Conservation (phyloP, 2,329 filamentous ascomycete genomes). For the Fusarium ramigenum region DNA sequence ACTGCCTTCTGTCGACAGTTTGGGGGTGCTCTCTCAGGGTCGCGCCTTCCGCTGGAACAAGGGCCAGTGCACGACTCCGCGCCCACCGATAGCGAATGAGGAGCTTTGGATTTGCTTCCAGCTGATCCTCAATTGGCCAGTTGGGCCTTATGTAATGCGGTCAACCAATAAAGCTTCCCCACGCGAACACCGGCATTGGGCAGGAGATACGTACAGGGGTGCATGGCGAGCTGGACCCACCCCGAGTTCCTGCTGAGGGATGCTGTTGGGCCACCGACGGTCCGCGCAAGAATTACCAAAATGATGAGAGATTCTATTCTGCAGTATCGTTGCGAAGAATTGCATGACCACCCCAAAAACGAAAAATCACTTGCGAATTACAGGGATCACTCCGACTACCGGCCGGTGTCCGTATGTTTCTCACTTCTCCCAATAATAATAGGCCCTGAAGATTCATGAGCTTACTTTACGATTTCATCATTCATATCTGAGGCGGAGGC, state of each 20-base stretch:
- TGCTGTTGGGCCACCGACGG: constrained; percentile 43
- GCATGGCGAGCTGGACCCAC: constrained; percentile 30
- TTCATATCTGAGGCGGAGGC: constrained; percentile 12
- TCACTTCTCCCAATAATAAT: background rate
- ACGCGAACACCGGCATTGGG: constrained; percentile 30
- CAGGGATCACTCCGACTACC: constrained; percentile 41
- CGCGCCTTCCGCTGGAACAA: constrained; percentile 28
- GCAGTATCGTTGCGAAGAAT: constrained; percentile 7
- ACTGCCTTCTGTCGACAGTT: constrained; percentile 23
- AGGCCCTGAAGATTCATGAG: constrained; percentile 7
- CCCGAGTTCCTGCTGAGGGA: constrained; percentile 44
- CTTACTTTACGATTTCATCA: constrained; percentile 31
- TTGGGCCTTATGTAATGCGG: background rate
- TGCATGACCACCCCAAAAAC: constrained; percentile 24
- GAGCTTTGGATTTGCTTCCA: constrained; percentile 37
- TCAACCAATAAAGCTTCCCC: constrained; percentile 27
- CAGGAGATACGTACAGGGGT: constrained; percentile 21
- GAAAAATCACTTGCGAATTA: background rate
- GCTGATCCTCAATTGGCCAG: constrained; percentile 21
- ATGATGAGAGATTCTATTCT: constrained; percentile 24
- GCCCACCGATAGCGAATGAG: constrained; percentile 42
- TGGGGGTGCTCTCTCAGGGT: constrained; percentile 35
- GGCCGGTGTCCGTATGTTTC: constrained; percentile 37
- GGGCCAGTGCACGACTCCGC: constrained; percentile 33
- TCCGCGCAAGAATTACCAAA: constrained; percentile 33